Evolutionary conservation across 1,284 basidiomycete species (phyloP), one percentile per base, ranked within the genome.

Genomic region (Mycena citricolor): DNA sequence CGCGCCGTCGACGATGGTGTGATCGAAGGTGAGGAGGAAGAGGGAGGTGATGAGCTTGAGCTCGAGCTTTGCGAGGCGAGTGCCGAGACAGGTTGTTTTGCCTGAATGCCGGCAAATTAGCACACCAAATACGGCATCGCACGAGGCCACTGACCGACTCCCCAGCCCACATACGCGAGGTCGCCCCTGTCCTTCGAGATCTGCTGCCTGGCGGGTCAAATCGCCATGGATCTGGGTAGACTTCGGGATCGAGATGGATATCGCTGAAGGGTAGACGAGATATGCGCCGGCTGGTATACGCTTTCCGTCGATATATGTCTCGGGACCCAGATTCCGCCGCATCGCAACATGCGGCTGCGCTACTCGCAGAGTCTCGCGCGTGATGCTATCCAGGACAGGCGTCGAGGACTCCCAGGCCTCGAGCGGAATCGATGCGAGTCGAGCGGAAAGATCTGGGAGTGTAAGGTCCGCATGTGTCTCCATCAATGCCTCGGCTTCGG

Each of bases 81-180:
- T 81, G 7, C 85, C 84, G 24, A 85, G 71, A 59, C 84, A 87
- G 17, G 70, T 61, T 4, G 77, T 83, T 58, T 76, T 81, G 10
- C 84, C 84, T 87, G 56, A 50, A 26, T 13, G 31, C 24, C 21
- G 10, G 20, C 19, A 29, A 31, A 31, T 40, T 31, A 47, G 23
- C 41, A 34, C 50, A 56, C 42, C 50, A 55, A 47, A 39, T 28
- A 37, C 35, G 16, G 30, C 19, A 31, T 17, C 33, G 37, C 47
- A 49, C 47, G 49, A 48, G 43, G 32, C 42, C 22, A 68, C 77
- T 59, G 60, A 86, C 84, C 84, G 66, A 77, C 83, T 45, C 86
- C 84, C 83, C 83, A 87, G 28, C 84, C 85, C 39, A 87, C 70
- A 58, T 83, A 87, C 48, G 71, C 66, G 61, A 78, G 77, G 47